Conservation (phyloP, 169 alveolate species). For the Plasmodium yoelii region DNA sequence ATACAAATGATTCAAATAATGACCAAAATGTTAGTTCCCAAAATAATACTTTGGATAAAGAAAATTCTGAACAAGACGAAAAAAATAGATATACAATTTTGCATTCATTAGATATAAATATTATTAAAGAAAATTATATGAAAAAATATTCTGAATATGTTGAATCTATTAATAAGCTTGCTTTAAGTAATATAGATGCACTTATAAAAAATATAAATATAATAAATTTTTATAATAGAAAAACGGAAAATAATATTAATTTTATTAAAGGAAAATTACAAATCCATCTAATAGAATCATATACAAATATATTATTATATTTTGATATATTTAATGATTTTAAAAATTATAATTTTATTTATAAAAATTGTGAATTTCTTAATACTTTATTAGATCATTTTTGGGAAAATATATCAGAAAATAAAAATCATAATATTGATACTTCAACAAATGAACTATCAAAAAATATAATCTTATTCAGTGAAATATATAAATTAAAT, state of each 20-base stretch:
- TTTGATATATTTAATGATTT: constrained; percentile 63
- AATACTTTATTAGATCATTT: constrained; percentile 29
- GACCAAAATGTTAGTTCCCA: background rate
- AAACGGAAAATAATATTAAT: constrained; percentile 35
- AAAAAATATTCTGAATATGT: constrained; percentile 32
- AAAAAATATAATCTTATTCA: constrained; percentile 39
- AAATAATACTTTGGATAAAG: background rate
- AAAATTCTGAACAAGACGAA: background rate
- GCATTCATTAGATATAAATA: constrained; percentile 22
- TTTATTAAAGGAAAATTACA: constrained; percentile 56
- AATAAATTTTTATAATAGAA: constrained; percentile 46
- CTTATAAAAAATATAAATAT: constrained; percentile 53
- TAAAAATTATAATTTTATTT: constrained; percentile 61
- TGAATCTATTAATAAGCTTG: constrained; percentile 41
- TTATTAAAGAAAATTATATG: constrained; percentile 57
- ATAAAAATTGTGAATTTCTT: constrained; percentile 64
- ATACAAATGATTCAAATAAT: background rate
- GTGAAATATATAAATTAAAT: constrained; percentile 40
- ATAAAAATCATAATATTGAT: constrained; percentile 10
- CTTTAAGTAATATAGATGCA: constrained; percentile 33
- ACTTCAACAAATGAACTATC: constrained; percentile 38
- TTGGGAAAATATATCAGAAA: constrained; percentile 22
- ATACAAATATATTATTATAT: constrained; percentile 43
- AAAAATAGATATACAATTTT: constrained; percentile 11
- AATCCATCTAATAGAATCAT: constrained; percentile 58